Evolutionary conservation across 116 monocot genomes (phyloP).

Genomic region (Trichopus zeylanicus): DNA sequence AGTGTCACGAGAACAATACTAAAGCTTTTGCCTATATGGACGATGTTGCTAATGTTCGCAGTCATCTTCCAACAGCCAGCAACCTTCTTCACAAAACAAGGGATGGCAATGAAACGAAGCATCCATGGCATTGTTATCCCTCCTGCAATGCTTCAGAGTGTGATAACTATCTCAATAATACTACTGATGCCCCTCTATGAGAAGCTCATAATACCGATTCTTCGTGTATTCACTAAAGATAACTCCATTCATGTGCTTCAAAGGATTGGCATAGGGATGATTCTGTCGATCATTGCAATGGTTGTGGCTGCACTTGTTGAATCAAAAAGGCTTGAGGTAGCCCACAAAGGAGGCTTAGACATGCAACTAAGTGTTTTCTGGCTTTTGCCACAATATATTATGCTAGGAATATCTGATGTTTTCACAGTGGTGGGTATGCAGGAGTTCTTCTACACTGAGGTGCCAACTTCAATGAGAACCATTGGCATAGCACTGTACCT

Average conservation of each 20-base stretch:
- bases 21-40: conserved; percentile 67
- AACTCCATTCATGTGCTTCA: conserved; percentile 62
- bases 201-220: conserved; percentile 48
- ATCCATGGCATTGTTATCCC: conserved; percentile 57
- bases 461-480: conserved; percentile 67
- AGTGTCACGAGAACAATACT: conserved; percentile 32
- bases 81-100: conserved; percentile 94
- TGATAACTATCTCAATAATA: conserved; percentile 69
- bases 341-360: not conserved
- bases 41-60: conserved; percentile 73
- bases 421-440: conserved; percentile 72
- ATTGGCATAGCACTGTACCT: conserved; percentile 81
- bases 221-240: conserved; percentile 22
- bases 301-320: conserved; percentile 61
- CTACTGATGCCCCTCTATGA: conserved; percentile 89
- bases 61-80: conserved; percentile 87
- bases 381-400: conserved; percentile 49
- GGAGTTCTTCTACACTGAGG: conserved; percentile 84
- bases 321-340: conserved; percentile 24
- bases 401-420: conserved; percentile 45
- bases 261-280: conserved; percentile 84
- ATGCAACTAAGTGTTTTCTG: conserved; percentile 36
- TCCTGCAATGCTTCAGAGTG: conserved; percentile 76
- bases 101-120: conserved; percentile 56
- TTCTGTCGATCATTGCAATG: conserved; percentile 73